These are phyloP conservation scores for Colletotrichum siamense DNA, from an alignment of 2,329 filamentous ascomycete species.

Conservation along the genomic window DNA sequence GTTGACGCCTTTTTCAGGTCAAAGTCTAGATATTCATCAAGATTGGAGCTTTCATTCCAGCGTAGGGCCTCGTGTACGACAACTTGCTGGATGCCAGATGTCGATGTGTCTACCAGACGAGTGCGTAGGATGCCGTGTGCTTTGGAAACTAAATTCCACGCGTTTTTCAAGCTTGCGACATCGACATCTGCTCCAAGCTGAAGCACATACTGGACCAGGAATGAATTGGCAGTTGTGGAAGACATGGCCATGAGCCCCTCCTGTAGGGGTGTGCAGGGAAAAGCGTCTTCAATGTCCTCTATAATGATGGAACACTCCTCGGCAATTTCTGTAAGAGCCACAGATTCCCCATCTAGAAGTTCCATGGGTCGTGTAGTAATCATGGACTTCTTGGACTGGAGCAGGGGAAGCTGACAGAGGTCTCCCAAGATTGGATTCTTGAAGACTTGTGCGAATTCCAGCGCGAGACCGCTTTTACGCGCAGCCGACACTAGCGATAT, in stretches of 20 bases:
- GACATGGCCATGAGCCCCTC: conserved; percentile 15
- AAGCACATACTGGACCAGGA: conserved; percentile 7
- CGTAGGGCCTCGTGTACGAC: neutral
- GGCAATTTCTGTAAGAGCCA: neutral
- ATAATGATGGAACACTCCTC: neutral
- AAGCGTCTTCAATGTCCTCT: conserved; percentile 5
- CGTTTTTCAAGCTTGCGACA: neutral
- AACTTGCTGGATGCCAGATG: conserved; percentile 57
- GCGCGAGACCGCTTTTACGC: neutral
- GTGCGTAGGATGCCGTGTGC: conserved; percentile 25
- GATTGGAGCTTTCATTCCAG: conserved; percentile 10
- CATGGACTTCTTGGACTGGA: neutral
- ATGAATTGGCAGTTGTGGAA: neutral
- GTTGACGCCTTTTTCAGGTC: neutral
- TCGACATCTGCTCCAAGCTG: neutral
- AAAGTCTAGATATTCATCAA: neutral
- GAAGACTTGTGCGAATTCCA: conserved; percentile 9
- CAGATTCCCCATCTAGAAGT: neutral
- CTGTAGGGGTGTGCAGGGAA: conserved; percentile 9
- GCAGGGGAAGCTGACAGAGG: neutral
- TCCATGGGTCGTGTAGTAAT: neutral
- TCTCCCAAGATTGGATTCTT: neutral
- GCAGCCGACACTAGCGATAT: conserved; percentile 24
- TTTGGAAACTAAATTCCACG: conserved; percentile 15
- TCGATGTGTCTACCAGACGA: conserved; percentile 19